phyloP scores from a whole-genome alignment of 805 yeast genomes.

The Candida ficus region DNA sequence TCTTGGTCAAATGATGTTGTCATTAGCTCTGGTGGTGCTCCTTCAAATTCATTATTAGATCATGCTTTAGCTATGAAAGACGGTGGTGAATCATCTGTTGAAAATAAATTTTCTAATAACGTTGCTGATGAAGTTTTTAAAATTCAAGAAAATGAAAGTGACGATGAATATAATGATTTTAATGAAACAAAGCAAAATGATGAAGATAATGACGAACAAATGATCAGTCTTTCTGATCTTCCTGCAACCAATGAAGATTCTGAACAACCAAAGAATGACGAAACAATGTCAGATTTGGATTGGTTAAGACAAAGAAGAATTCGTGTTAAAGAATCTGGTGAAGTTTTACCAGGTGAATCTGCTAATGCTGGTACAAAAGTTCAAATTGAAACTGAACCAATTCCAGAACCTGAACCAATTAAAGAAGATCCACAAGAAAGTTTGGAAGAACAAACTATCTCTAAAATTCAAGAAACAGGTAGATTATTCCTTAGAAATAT shows the following conservation, averaged over 20 bases:
- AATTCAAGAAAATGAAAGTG: slow-evolving; percentile 34
- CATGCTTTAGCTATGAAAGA: slow-evolving; percentile 34
- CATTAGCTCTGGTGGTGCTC: slow-evolving; percentile 29
- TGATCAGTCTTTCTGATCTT: slow-evolving; percentile 38
- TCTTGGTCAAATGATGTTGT: slow-evolving; percentile 62
- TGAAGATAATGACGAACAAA: slow-evolving; percentile 43
- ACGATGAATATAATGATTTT: slow-evolving; percentile 39
- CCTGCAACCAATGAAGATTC: slow-evolving; percentile 19
- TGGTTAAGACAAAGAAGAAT: slow-evolving; percentile 79
- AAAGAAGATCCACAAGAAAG: slow-evolving; percentile 21
- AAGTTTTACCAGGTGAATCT: slow-evolving; percentile 1
- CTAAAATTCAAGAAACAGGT: slow-evolving; percentile 61
- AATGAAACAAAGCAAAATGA: slow-evolving; percentile 26
- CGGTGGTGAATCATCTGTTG: slow-evolving; percentile 9
- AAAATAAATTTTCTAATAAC: slow-evolving; percentile 17
- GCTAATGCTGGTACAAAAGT: neutral
- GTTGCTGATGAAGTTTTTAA: slow-evolving; percentile 24
- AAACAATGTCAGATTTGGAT: slow-evolving; percentile 66
- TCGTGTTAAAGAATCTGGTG: slow-evolving; percentile 54
- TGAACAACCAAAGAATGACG: slow-evolving; percentile 38
- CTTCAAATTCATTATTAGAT: slow-evolving; percentile 33
- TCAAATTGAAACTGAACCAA: slow-evolving; percentile 4
- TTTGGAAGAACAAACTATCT: slow-evolving; percentile 43
- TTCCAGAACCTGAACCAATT: slow-evolving; percentile 6
- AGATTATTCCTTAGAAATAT: slow-evolving; percentile 87